Base-by-base conservation (phyloP, 768 basidiomycete genomes). In the Heimioporus sp. region DNA sequence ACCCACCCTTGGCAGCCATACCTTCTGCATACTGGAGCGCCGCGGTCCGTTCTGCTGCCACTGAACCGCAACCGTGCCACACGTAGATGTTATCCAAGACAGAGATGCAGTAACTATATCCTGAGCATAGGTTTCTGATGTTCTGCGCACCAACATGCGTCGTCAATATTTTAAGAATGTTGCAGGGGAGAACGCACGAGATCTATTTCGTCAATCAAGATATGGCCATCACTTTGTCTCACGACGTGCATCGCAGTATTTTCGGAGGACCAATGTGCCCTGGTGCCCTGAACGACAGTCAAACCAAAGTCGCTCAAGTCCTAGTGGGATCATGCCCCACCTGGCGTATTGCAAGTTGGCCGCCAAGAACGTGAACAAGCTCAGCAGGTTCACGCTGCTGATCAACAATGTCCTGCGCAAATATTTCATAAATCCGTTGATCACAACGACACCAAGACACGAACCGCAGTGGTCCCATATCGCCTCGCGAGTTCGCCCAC, bases 191-290 rank as follows among this genome's bases (percentile, higher is more conserved):
- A 11, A 44, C 70, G 58, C 59, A 90, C 90, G 52, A 89, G 66
- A 55, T 92, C 85, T 38, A 82, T 73, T 61, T 92, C 86, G 56
- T 92, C 88, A 49, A 91, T 81, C 52, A 79, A 72, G 28, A 86
- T 67, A 12, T 79, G 68, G 3, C 79, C 80, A 16, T 71, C 61
- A 9, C 65, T 59, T 2, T 75, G 76, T 49, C 89, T 79, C 32
- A 91, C 76, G 43, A 84, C 71, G 53, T 92, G 90, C 87, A 93
- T 90, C 1, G 88, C 75, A 6, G 88, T 90, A 56, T 92, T 92
- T 44, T 91, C 90, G 1, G 79, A 64, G 11, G 81, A 80, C 91
- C 91, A 92, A 61, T 85, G 87, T 7, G 74, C 75, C 43, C 90
- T 79, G 28, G 78, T 72, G 17, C 90, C 90, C 85, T 92, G 49